Percentiles rank a stretch among this genome's conserved stretches.
These are phyloP conservation scores for Penicillium mononematosum DNA, from an alignment of 495 filamentous ascomycete species.

Conservation along the genomic window DNA sequence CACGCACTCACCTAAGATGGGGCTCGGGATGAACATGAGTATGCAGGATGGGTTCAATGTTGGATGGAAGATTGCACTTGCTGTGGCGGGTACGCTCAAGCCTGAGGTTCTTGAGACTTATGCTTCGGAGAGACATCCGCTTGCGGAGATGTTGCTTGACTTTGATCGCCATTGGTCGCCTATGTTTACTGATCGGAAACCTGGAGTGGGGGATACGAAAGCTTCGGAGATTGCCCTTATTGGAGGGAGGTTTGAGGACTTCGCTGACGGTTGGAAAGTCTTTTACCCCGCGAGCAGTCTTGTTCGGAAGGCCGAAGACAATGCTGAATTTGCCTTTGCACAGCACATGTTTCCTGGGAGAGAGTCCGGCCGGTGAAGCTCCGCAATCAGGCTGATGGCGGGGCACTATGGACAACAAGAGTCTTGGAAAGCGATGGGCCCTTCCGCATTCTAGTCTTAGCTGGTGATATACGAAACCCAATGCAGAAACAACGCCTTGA, in stretches of 20 bases:
- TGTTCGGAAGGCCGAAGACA: slow-evolving; percentile 25
- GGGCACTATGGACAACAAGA: slow-evolving; percentile 48
- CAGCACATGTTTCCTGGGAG: slow-evolving; percentile 46
- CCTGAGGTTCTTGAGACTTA: slow-evolving; percentile 67
- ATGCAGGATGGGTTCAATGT: slow-evolving; percentile 80
- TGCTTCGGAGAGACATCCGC: slow-evolving; percentile 63
- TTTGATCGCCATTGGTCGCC: slow-evolving; percentile 55
- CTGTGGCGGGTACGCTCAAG: slow-evolving; percentile 56
- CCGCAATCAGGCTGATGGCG: slow-evolving; percentile 53
- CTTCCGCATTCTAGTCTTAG: slow-evolving; percentile 62
- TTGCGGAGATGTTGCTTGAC: slow-evolving; percentile 68
- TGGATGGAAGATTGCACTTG: slow-evolving; percentile 75
- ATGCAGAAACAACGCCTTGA: slow-evolving; percentile 46
- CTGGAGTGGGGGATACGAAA: slow-evolving; percentile 8
- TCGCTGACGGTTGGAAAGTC: slow-evolving; percentile 39
- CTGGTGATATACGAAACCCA: slow-evolving; percentile 52
- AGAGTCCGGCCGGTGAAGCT: slow-evolving; percentile 54
- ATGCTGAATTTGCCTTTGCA: slow-evolving; percentile 23
- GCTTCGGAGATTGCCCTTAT: slow-evolving; percentile 29
- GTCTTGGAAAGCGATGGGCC: slow-evolving; percentile 51
- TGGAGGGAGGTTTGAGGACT: slow-evolving; percentile 29
- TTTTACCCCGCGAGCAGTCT: slow-evolving; percentile 36
- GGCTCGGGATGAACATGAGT: slow-evolving; percentile 81
- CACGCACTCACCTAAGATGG: slow-evolving; percentile 81
- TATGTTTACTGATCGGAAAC: slow-evolving; percentile 19